Evolutionary conservation across 495 filamentous ascomycete species (phyloP).

Genomic region (Tuber magnatum): DNA sequence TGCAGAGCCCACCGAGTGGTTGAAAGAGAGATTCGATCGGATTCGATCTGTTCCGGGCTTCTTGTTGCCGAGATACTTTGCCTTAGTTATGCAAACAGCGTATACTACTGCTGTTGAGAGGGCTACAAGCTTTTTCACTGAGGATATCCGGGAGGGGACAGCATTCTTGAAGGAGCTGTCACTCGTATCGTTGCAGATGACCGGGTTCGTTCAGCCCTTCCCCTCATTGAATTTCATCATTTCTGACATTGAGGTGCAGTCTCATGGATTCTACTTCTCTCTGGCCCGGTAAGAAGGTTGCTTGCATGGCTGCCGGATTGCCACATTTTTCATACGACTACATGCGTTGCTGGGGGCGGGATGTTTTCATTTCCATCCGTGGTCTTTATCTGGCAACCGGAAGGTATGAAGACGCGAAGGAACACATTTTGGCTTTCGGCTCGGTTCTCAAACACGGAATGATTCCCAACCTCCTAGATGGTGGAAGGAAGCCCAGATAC

Average conservation of each 20-base stretch:
- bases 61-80: constrained; percentile 87
- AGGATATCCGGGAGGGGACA: constrained; percentile 69
- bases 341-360: constrained; percentile 94
- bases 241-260: constrained; percentile 12
- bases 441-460: constrained; percentile 97
- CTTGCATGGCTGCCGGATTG: constrained; percentile 83
- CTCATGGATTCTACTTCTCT: constrained; percentile 82
- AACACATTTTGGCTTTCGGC: constrained; percentile 92
- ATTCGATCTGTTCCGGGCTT: constrained; percentile 79
- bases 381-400: constrained; percentile 85
- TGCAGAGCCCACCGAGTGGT: constrained; percentile 62
- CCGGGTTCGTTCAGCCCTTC: constrained; percentile 47
- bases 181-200: constrained; percentile 85
- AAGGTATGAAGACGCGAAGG: constrained; percentile 75
- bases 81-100: constrained; percentile 74
- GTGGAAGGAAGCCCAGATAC: constrained; percentile 84
- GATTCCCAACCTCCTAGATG: constrained; percentile 89
- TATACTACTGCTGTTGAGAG: constrained; percentile 76
- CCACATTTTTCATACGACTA: constrained; percentile 93
- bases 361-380: constrained; percentile 91
- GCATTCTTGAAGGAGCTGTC: constrained; percentile 76
- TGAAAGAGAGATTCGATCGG: constrained; percentile 73
- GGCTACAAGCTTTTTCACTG: constrained; percentile 66
- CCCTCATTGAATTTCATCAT: not conserved
- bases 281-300: constrained; percentile 74